A percentile compares a stretch with the other conserved stretches of the same genome.
phyloP scores from a whole-genome alignment of 305 asterid genomes.

The Fraxinus albicans region DNA sequence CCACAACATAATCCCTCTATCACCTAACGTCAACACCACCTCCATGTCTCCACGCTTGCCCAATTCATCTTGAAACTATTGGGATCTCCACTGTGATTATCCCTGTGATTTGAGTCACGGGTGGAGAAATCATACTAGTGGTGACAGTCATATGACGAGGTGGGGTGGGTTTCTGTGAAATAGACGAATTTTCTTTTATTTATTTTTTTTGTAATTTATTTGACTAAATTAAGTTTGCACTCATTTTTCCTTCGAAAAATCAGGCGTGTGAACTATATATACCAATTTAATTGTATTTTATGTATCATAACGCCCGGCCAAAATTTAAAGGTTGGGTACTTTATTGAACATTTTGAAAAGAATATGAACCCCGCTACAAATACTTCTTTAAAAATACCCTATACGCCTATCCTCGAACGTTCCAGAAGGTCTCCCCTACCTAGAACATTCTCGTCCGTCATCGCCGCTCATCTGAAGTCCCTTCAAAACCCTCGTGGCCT shows the following conservation, averaged over 20 bases:
- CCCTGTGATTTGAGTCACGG: too few relatives aligned
- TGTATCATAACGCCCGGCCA: not conserved
- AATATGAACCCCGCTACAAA: not conserved
- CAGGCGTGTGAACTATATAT: not conserved
- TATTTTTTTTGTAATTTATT: too few relatives aligned
- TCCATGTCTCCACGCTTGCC: not conserved
- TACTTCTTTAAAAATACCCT: not conserved
- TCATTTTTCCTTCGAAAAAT: not conserved
- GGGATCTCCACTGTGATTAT: not conserved
- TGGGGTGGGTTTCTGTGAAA: too few relatives aligned
- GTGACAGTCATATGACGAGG: too few relatives aligned
- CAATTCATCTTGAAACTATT: not conserved
- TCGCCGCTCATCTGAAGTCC: not conserved
- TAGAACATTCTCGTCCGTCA: conserved; percentile 29
- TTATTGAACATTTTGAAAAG: not conserved
- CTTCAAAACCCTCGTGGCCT: not conserved
- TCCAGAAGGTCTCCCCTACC: conserved; percentile 16
- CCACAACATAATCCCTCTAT: not conserved
- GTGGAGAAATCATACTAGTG: too few relatives aligned
- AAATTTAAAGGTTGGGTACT: not conserved
- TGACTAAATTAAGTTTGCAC: not conserved
- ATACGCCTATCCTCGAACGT: conserved; percentile 14
- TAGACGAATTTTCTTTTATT: too few relatives aligned
- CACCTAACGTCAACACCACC: not conserved
- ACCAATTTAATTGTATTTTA: not conserved